phyloP scores from a whole-genome alignment of 2,329 filamentous ascomycete species.

The Aspergillus spinulosporus region DNA sequence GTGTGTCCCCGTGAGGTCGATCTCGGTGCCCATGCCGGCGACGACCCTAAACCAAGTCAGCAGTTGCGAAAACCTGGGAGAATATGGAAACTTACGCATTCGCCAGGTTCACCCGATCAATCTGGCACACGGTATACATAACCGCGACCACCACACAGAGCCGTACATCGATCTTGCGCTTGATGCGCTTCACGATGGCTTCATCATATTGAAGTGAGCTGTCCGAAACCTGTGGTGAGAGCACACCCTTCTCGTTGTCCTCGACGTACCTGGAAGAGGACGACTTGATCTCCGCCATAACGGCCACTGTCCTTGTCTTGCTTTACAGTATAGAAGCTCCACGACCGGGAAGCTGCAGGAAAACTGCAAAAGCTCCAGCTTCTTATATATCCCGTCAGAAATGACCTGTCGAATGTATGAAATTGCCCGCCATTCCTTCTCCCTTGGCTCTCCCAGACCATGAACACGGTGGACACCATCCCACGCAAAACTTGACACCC shows the following conservation, averaged over 20 bases:
- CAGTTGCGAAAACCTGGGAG: neutral
- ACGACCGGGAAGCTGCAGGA: too few relatives aligned
- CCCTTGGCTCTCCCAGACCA: too few relatives aligned
- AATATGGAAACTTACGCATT: slow-evolving; percentile 8
- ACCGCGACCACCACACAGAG: slow-evolving; percentile 11
- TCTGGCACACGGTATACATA: slow-evolving; percentile 17
- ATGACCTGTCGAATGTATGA: too few relatives aligned
- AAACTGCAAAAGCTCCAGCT: too few relatives aligned
- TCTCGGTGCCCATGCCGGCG: slow-evolving; percentile 10
- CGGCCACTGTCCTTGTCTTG: neutral
- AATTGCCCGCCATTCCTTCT: too few relatives aligned
- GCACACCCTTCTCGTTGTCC: neutral
- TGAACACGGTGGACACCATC: too few relatives aligned
- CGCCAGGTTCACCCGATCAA: slow-evolving; percentile 10
- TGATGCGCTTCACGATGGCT: slow-evolving; percentile 10
- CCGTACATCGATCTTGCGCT: slow-evolving; percentile 12
- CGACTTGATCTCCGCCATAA: neutral
- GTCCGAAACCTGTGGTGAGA: neutral
- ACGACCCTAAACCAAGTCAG: neutral
- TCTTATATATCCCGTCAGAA: too few relatives aligned
- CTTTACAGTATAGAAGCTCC: too few relatives aligned
- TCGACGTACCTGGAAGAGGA: neutral
- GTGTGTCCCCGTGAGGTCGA: slow-evolving; percentile 11
- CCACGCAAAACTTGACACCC: too few relatives aligned
- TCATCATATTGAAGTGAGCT: slow-evolving; percentile 9